Base-by-base conservation (phyloP, 2,329 filamentous ascomycete genomes). In the Phialophora chinensis region DNA sequence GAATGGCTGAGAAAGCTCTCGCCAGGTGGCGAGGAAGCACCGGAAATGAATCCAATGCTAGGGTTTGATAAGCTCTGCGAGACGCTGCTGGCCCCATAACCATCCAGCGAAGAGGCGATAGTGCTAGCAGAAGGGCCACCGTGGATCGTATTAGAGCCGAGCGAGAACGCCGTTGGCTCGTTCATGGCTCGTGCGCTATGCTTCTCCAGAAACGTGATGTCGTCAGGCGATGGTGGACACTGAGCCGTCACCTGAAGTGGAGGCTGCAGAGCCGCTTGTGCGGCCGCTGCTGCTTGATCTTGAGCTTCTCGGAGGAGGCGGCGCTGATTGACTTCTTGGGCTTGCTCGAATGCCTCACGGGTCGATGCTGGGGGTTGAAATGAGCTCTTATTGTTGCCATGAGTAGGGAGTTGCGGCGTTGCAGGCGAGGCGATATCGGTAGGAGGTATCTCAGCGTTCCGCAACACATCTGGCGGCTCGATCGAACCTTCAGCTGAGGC, bases 41-140 rank as follows among this genome's bases (percentile, higher is more conserved):
- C 79, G 0, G 80, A 82, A 17, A 81, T 79, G 11, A 80, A 80
- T 3, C 80, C 80, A 38, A 82, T 81, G 69, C 80, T 82, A 4
- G 80, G 80, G 67, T 82, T 79, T 8, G 81, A 82, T 49, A 79
- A 78, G 70, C 79, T 81, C 60, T 81, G 79, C 31, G 80, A 82
- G 72, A 82, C 81, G 59, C 80, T 80, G 56, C 80, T 82, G 38
- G 77, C 77, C 52, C 76, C 79, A 61, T 81, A 80, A 61, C 80
- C 80, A 38, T 78, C 77, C n/a, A 79, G 80, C 1, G 79, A 80
- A 6, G 80, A 82, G 12, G 80, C 81, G 20, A 82, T 80, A 12
- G 80, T 82, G 35, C 77, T 77, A 38, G 80, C 79, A n/a, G 79
- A 81, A 1, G 79, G 79, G 27, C 65, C 65, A 23, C 58, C 62